Base-by-base conservation (phyloP, 179 eudicot genomes). In the Beta macrorhiza region DNA sequence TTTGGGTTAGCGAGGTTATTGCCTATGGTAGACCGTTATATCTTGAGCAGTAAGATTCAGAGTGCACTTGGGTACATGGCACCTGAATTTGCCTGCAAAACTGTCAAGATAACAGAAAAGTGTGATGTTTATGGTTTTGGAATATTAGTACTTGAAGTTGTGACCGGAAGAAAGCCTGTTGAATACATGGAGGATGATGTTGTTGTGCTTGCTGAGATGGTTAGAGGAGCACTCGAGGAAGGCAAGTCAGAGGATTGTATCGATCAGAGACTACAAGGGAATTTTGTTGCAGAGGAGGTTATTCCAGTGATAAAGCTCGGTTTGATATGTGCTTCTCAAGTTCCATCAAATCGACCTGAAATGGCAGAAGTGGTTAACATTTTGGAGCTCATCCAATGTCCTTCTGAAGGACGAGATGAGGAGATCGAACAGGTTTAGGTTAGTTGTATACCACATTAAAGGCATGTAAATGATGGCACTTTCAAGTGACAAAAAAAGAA, bases 151-250 rank as follows among this genome's bases (percentile, higher is more conserved):
- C 91, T 94, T 0, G 98, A 94, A 82, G 78, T 90, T 67, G 88
- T 94, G 47, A 94, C 94, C 0, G 98, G 98, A 74, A 94, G 85
- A 82, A 90, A 85, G 83, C 98, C 98, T 0, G 98, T 94, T 4
- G 98, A 94, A 49, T 94, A 94, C 85, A 92, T 93, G 97, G 98
- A 94, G 79, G 98, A 94, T 64, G 98, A 94, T 78, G 98, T 94
- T 68, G 84, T 91, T 47, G 95, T 94, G 78, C 87, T 94, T 44
- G 90, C 96, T 77, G 98, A 94, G 79, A 90, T 90, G 93, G 96
- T 94, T 47, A 85, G 98, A 80, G 92, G 90, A 53, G 93, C 93
- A 15, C 79, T 92, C 69, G 98, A 91, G 20, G 94, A 90, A 72
- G 94, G 94, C 13, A 90, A 87, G 71, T 84, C 87, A 10, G 96